Evolutionary conservation across 495 filamentous ascomycete genomes (phyloP), one percentile per base, ranked within the genome.

Genomic region (Haplographium delicatum): DNA sequence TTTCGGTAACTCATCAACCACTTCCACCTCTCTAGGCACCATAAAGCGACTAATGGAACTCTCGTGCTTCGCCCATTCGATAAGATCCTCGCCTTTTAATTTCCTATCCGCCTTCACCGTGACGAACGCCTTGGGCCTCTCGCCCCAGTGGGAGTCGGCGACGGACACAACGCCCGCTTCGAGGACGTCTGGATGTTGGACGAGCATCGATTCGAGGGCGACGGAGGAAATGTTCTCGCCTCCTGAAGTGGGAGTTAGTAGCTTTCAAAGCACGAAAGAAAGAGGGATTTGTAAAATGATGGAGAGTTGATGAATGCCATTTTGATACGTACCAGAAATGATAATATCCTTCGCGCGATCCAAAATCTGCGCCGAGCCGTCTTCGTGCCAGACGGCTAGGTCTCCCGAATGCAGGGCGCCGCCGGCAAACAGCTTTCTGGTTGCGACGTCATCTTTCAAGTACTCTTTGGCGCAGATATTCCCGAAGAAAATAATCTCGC

Each of bases 341-440:
- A 98, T 97, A 38, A 98, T 96, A 63, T 98, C 93, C 70, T 97
- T 98, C 3, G 88, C 87, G 28, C 93, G 76, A 65, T 98, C 93
- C 53, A 94, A 72, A 55, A 98, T 96, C 72, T 96, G 88, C 37
- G 90, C 80, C 41, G 86, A 82, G 1, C 91, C 90, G 61, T 97
- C 91, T 0, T 83, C 74, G 62, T 95, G 86, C 85, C 85, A 88
- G 4, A 98, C 91, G 4, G 93, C 93, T 47, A 98, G 66, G 61
- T 98, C 93, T 0, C 94, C 93, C 9, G 85, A 87, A 65, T 95
- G 94, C 39, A 89, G 67, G 18, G 84, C 89, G 11, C 93, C 94
- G 5, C 94, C 94, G 0, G 76, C 82, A 63, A 94, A 97, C 16
- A 97, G 69, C 73, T 89, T 95, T 44, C 74, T 71, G 42, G 93